phyloP scores from a whole-genome alignment of 2,329 filamentous ascomycete species.

The Claviceps maximensis region DNA sequence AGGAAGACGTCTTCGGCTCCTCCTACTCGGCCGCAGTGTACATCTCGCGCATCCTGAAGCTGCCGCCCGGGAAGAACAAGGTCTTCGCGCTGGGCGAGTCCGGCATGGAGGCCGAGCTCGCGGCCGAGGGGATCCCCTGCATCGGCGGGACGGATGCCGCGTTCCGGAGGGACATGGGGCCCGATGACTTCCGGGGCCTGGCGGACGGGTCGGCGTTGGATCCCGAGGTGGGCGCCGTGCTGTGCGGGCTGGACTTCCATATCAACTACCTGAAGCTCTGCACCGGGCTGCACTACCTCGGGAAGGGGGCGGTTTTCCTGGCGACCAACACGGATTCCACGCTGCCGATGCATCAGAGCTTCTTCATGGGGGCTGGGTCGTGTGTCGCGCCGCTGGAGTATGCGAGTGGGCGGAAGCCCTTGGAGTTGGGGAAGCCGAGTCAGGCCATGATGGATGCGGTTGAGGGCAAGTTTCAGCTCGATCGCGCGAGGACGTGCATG shows the following conservation, averaged over 20 bases:
- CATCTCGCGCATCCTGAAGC: constrained; percentile 79
- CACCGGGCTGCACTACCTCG: constrained; percentile 74
- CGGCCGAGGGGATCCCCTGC: constrained; percentile 62
- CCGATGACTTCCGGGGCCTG: constrained; percentile 67
- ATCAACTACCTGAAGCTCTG: constrained; percentile 89
- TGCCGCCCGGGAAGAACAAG: constrained; percentile 70
- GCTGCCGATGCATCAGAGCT: constrained; percentile 62
- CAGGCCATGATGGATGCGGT: constrained; percentile 99
- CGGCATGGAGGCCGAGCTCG: constrained; percentile 81
- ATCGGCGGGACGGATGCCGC: constrained; percentile 77
- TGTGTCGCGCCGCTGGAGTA: constrained; percentile 65
- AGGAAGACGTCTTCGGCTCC: constrained; percentile 91
- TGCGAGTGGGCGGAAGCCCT: constrained; percentile 55
- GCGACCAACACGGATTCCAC: constrained; percentile 92
- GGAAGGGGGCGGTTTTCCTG: constrained; percentile 69
- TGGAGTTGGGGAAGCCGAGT: constrained; percentile 83
- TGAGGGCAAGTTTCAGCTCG: constrained; percentile 86
- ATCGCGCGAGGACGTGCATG: constrained; percentile 82
- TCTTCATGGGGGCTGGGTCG: constrained; percentile 87
- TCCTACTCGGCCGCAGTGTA: constrained; percentile 93
- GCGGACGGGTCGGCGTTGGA: constrained; percentile 67
- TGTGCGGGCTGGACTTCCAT: constrained; percentile 86
- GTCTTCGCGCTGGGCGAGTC: constrained; percentile 88
- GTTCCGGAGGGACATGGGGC: constrained; percentile 63
- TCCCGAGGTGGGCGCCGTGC: constrained; percentile 76